Conservation (phyloP, 2,329 filamentous ascomycete species). For the Mycosphaerella arachidis region DNA sequence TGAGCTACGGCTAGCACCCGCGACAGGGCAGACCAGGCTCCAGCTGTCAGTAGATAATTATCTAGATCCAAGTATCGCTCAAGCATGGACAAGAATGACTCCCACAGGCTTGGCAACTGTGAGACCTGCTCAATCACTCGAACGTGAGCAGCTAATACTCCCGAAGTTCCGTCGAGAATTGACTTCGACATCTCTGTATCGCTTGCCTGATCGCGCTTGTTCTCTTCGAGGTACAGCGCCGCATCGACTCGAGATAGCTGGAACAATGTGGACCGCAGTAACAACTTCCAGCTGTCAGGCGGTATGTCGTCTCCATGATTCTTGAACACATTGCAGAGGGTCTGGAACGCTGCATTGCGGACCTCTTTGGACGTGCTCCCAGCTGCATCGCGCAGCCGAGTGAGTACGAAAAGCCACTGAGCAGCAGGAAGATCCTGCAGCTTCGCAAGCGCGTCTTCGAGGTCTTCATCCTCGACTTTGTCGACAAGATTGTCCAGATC, state of each 20-base stretch:
- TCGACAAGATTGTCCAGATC: constrained; percentile 29
- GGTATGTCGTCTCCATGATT: constrained; percentile 79
- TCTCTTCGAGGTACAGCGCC: constrained; percentile 13
- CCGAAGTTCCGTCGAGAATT: constrained; percentile 67
- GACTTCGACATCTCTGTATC: constrained; percentile 63
- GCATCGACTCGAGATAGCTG: constrained; percentile 57
- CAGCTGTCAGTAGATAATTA: constrained; percentile 39
- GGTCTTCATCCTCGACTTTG: constrained; percentile 18
- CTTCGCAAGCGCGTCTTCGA: constrained; percentile 19
- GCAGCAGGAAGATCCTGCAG: constrained; percentile 43
- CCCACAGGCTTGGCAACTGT: constrained; percentile 70
- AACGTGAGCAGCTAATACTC: constrained; percentile 71
- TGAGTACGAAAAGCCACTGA: constrained; percentile 72
- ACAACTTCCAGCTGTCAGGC: constrained; percentile 76
- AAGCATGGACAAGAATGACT: constrained; percentile 66
- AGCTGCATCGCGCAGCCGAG: constrained; percentile 67
- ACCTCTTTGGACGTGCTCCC: constrained; percentile 69
- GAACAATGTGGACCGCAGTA: constrained; percentile 76
- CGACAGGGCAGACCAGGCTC: constrained; percentile 40
- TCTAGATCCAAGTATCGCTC: constrained; percentile 45
- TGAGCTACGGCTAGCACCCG: constrained; percentile 36
- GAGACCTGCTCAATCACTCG: constrained; percentile 62
- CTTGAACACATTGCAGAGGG: constrained; percentile 84
- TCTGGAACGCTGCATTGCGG: constrained; percentile 84
- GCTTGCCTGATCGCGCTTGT: neutral